These are phyloP conservation scores for Russula sp. DNA, from an alignment of 768 basidiomycete species.

Conservation along the genomic window DNA sequence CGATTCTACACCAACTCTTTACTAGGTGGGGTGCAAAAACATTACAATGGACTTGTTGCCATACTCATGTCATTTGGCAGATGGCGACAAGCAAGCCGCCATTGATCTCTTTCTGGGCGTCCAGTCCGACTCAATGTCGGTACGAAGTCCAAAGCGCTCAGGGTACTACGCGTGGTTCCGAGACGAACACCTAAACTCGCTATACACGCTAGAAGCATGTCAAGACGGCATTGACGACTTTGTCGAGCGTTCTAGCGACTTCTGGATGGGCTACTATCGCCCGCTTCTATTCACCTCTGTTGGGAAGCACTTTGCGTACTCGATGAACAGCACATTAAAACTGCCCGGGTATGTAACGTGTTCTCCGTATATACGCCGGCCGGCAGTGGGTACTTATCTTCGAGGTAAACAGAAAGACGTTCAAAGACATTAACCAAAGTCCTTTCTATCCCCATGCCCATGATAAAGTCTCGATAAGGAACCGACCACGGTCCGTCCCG, in stretches of 20 bases:
- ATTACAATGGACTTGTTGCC: background rate
- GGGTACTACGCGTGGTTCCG: slow-evolving; percentile 88
- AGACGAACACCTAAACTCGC: slow-evolving; percentile 60
- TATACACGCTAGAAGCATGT: slow-evolving; percentile 67
- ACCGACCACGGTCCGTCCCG: slow-evolving; percentile 40
- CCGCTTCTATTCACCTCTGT: slow-evolving; percentile 80
- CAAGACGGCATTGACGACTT: slow-evolving; percentile 58
- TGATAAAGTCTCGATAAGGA: slow-evolving; percentile 35
- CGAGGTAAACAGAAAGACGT: slow-evolving; percentile 55
- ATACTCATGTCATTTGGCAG: slow-evolving; percentile 40
- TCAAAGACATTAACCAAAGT: slow-evolving; percentile 63
- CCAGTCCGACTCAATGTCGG: slow-evolving; percentile 47
- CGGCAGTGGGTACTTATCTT: background rate
- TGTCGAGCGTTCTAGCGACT: slow-evolving; percentile 60
- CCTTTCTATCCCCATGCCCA: slow-evolving; percentile 71
- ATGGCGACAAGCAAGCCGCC: slow-evolving; percentile 95
- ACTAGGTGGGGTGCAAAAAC: slow-evolving; percentile 53
- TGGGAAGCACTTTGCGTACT: slow-evolving; percentile 86
- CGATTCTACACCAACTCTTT: slow-evolving; percentile 95
- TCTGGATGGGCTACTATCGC: slow-evolving; percentile 88
- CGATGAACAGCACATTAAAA: slow-evolving; percentile 87
- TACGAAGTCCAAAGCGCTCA: slow-evolving; percentile 52
- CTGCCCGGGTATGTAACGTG: slow-evolving; percentile 61
- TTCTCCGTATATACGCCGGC: background rate
- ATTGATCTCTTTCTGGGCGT: slow-evolving; percentile 97